Conservation (phyloP, 192 early-diverging fungal species). For the Linnemannia exigua region DNA sequence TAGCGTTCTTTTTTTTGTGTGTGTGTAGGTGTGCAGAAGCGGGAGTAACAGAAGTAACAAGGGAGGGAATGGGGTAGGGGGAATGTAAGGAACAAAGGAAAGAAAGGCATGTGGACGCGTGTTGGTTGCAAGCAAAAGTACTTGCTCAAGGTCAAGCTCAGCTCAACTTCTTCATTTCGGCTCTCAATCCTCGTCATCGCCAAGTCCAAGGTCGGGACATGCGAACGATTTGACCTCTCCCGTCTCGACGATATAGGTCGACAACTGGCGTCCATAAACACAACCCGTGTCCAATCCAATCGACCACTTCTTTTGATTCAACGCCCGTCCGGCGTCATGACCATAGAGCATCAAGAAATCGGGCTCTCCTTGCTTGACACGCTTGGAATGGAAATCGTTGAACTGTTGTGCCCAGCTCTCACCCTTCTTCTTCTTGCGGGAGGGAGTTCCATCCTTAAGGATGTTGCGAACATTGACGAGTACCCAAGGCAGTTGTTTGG, state of each 20-base stretch:
- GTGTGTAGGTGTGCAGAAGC: not conserved
- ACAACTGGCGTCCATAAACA: slow-evolving; percentile 67
- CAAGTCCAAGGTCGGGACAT: not conserved
- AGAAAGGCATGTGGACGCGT: not conserved
- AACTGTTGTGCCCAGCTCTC: slow-evolving; percentile 55
- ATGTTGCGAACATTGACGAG: slow-evolving; percentile 60
- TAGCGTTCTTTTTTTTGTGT: not conserved
- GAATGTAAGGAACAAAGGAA: not conserved
- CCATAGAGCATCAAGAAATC: slow-evolving; percentile 69
- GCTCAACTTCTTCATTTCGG: not conserved
- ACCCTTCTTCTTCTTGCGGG: slow-evolving; percentile 54
- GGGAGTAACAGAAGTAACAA: not conserved
- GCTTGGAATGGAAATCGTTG: slow-evolving; percentile 37
- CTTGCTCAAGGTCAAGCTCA: no score
- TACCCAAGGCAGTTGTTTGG: slow-evolving; percentile 31
- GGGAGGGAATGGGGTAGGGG: not conserved
- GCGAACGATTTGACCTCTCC: not conserved
- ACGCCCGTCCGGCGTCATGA: slow-evolving; percentile 72
- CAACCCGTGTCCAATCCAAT: slow-evolving; percentile 80
- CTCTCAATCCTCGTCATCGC: slow-evolving; percentile 5
- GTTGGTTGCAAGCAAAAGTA: not conserved
- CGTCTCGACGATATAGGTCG: slow-evolving; percentile 37
- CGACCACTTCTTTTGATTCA: slow-evolving; percentile 66
- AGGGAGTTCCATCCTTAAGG: slow-evolving; percentile 51
- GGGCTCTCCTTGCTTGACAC: not conserved